These are phyloP conservation scores for Circinella umbellata DNA, from an alignment of 371 early-diverging fungal genomes.

Conservation along the genomic window DNA sequence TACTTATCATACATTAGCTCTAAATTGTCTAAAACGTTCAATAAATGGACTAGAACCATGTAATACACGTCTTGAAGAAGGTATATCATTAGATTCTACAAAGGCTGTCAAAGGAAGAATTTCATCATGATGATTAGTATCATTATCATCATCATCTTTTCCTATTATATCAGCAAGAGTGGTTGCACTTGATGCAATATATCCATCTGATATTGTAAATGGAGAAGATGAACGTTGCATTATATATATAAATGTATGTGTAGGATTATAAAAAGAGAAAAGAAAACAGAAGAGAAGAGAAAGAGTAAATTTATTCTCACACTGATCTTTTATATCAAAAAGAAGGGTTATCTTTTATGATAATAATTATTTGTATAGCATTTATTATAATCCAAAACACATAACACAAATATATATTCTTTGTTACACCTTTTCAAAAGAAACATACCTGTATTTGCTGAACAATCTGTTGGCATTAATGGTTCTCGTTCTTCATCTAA, in stretches of 20 bases:
- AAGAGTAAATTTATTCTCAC: background rate
- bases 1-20: constrained; percentile 16
- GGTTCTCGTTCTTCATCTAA: constrained; percentile 24
- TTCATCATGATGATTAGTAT: constrained; percentile 8
- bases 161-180: background rate
- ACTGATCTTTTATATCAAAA: too few species aligned
- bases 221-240: constrained; percentile 8
- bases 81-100: background rate
- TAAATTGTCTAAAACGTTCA: constrained; percentile 12
- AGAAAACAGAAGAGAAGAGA: background rate
- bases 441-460: constrained; percentile 4
- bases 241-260: background rate
- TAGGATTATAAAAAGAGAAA: background rate
- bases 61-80: background rate
- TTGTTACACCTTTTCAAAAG: background rate
- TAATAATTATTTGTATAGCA: too few species aligned
- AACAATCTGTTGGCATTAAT: constrained; percentile 10
- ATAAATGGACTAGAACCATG: constrained; percentile 16
- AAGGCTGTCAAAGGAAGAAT: constrained; percentile 15
- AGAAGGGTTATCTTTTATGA: too few species aligned
- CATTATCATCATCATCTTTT: background rate
- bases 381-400: too few species aligned
- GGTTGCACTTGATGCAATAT: background rate
- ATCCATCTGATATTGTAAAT: background rate
- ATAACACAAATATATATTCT: background rate